Percentiles rank a stretch among this genome's conserved stretches.
Evolutionary conservation across 2,329 filamentous ascomycete genomes (phyloP).

Genomic region (Diaporthe vexans): DNA sequence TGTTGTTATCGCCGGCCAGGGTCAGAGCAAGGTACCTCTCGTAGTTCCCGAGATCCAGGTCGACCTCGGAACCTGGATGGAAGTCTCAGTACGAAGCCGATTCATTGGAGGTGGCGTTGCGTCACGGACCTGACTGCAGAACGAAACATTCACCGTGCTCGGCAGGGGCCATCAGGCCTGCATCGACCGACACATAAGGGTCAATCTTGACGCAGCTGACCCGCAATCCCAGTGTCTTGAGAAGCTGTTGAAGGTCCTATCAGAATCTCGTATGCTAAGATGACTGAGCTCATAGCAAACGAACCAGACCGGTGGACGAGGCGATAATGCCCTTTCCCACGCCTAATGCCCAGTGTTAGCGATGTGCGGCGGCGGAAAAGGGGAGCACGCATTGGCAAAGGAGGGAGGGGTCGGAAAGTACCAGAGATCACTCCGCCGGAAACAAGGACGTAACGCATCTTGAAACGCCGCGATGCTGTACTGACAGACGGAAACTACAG

Average conservation of each 20-base stretch:
- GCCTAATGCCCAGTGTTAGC: conserved; percentile 38
- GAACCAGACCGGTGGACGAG: conserved; percentile 40
- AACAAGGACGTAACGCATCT: conserved; percentile 43
- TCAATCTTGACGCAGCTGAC: conserved; percentile 72
- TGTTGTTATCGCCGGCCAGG: conserved; percentile 90
- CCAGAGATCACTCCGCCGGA: conserved; percentile 43
- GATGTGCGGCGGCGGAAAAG: neutral
- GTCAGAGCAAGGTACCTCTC: conserved; percentile 83
- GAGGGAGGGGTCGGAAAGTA: conserved; percentile 33
- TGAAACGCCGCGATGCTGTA: conserved; percentile 31
- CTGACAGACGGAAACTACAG: neutral
- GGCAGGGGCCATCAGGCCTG: conserved; percentile 54
- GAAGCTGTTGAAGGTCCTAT: conserved; percentile 60
- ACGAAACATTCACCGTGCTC: conserved; percentile 91
- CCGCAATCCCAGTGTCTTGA: conserved; percentile 85
- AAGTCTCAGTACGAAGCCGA: conserved; percentile 18
- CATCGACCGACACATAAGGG: conserved; percentile 60
- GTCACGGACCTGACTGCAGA: conserved; percentile 61
- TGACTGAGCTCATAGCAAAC: conserved; percentile 13
- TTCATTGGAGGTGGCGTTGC: neutral
- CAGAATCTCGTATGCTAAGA: conserved; percentile 24
- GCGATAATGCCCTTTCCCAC: conserved; percentile 43
- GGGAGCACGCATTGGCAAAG: conserved; percentile 6
- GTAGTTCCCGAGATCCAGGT: conserved; percentile 71
- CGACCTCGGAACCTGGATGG: conserved; percentile 52